phyloP scores from a whole-genome alignment of 805 yeast genomes.

The Candida nemodendra region DNA sequence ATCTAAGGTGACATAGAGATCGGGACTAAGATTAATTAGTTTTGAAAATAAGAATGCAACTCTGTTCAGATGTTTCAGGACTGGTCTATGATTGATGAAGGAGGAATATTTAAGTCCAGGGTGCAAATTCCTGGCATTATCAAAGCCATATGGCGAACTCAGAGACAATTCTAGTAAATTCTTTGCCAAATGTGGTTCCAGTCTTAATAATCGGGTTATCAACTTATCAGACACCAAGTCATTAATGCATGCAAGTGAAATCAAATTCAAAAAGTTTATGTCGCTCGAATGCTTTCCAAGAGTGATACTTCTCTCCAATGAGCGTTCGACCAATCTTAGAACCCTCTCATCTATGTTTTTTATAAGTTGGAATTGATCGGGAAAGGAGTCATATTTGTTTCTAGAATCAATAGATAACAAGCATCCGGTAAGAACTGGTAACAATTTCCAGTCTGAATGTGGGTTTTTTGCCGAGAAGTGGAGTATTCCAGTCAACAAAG shows the following conservation, averaged over 20 bases:
- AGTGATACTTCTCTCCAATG: slow-evolving; percentile 8
- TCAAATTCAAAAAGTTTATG: slow-evolving; percentile 12
- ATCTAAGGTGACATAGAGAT: slow-evolving; percentile 13
- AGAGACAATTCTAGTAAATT: slow-evolving; percentile 17
- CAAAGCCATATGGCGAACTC: slow-evolving; percentile 24
- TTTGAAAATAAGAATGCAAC: slow-evolving; percentile 41
- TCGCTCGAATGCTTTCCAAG: slow-evolving; percentile 11
- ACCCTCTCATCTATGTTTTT: slow-evolving; percentile 19
- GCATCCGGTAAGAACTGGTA: slow-evolving; percentile 49
- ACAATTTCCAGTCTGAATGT: slow-evolving; percentile 41
- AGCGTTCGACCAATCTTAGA: slow-evolving; percentile 10
- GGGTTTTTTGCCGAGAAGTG: slow-evolving; percentile 28
- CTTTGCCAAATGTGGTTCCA: slow-evolving; percentile 17
- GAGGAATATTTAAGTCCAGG: background rate
- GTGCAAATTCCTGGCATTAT: slow-evolving; percentile 15
- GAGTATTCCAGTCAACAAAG: slow-evolving; percentile 35
- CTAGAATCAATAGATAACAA: slow-evolving; percentile 34
- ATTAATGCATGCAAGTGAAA: slow-evolving; percentile 18
- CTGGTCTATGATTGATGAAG: slow-evolving; percentile 33
- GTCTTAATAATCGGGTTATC: slow-evolving; percentile 8
- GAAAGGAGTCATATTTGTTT: slow-evolving; percentile 24
- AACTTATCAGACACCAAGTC: slow-evolving; percentile 10
- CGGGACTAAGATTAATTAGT: slow-evolving; percentile 17
- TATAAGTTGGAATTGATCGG: slow-evolving; percentile 25
- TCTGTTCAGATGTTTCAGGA: slow-evolving; percentile 47